phyloP scores from a whole-genome alignment of 371 early-diverging fungal species.

The Funneliformis caledonium region DNA sequence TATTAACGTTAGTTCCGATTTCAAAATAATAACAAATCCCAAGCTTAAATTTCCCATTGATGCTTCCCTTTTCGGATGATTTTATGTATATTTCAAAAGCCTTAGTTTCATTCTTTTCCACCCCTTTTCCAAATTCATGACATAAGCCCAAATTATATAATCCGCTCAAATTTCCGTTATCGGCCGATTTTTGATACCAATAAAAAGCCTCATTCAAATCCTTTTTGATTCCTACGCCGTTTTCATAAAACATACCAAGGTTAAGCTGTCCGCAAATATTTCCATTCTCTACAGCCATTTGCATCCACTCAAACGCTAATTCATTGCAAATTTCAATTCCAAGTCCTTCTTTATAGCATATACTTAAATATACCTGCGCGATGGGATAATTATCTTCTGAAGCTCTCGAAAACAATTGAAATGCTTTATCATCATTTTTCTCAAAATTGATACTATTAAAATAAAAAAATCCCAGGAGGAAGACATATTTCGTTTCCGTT shows the following conservation, averaged over 20 bases:
- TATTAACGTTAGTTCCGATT: not conserved
- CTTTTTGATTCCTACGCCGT: constrained; percentile 52
- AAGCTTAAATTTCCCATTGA: not conserved
- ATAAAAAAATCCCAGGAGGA: constrained; percentile 13
- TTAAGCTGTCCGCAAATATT: constrained; percentile 38
- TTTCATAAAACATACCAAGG: constrained; percentile 78
- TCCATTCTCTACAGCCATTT: constrained; percentile 19
- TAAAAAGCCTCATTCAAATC: not conserved
- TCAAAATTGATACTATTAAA: not conserved
- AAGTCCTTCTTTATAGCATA: not conserved
- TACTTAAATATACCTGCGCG: not conserved
- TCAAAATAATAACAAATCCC: not conserved
- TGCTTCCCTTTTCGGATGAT: not conserved
- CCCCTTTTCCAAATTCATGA: not conserved
- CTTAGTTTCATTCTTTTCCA: not conserved
- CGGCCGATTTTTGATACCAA: not conserved
- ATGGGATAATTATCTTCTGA: not conserved
- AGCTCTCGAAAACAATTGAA: not conserved
- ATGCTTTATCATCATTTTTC: not conserved
- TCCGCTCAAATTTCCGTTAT: not conserved
- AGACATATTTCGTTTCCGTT: not conserved
- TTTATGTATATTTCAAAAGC: not conserved
- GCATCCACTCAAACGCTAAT: constrained; percentile 22
- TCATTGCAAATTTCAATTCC: not conserved
- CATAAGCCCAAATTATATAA: no score